A percentile compares a stretch with the other conserved stretches of the same genome.
Evolutionary conservation across 495 filamentous ascomycete genomes (phyloP).

Genomic region (Xylaria flabelliformis): DNA sequence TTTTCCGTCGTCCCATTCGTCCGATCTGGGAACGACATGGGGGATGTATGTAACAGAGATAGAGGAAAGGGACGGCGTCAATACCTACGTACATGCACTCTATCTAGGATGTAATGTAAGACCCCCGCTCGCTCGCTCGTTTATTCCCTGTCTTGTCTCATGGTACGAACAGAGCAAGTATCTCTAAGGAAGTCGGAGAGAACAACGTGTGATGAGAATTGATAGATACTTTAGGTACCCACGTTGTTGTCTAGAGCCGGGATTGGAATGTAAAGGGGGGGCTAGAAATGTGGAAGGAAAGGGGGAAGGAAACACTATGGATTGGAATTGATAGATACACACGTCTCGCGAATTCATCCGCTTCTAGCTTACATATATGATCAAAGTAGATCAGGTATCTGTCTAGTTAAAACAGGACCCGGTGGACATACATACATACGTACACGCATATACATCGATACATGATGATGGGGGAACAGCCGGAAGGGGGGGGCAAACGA

Average conservation of each 20-base stretch:
- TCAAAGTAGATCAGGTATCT: neutral
- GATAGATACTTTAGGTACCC: constrained; percentile 8
- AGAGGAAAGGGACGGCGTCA: neutral
- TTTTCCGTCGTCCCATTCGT: constrained; percentile 37
- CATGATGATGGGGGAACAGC: neutral
- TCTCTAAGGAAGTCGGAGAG: neutral
- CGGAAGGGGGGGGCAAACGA: neutral
- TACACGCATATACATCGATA: neutral
- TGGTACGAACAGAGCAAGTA: constrained; percentile 20
- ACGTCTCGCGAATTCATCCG: constrained; percentile 7
- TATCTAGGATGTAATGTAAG: constrained; percentile 12
- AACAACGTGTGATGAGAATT: constrained; percentile 17
- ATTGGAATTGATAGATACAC: constrained; percentile 27
- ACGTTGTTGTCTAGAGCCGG: neutral
- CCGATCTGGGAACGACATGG: constrained; percentile 45
- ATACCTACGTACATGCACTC: constrained; percentile 6
- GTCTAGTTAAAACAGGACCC: neutral
- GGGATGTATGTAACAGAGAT: constrained; percentile 22
- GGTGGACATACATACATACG: constrained; percentile 7
- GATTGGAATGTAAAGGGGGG: neutral
- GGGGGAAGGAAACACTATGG: neutral
- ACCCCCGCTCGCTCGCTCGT: neutral
- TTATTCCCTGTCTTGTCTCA: constrained; percentile 12
- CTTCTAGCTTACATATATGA: constrained; percentile 14
- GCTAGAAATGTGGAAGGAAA: neutral